Conservation (phyloP, 164 flowering plant species). For the Warburgia ugandensis region DNA sequence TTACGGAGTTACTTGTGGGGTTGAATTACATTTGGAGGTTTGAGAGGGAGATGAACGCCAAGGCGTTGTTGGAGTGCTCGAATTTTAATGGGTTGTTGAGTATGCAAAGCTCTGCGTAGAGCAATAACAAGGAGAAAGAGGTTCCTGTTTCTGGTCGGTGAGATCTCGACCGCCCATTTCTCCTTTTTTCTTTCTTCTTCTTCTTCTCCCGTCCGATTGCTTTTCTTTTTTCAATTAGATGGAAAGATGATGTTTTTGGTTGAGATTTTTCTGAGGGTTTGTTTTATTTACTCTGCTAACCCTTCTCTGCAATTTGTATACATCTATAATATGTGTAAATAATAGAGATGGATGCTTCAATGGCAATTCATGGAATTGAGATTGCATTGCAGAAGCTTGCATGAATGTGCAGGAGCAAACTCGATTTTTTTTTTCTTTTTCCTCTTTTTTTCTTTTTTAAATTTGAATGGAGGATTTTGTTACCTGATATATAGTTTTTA, state of each 20-base stretch:
- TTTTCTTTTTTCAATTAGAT: constrained; percentile 7
- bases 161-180: neutral
- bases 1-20: constrained; percentile 87
- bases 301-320: constrained; percentile 23
- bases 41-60: constrained; percentile 87
- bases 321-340: constrained; percentile 17
- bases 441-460: too few species aligned
- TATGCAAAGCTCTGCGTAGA: too few species aligned
- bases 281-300: constrained; percentile 16
- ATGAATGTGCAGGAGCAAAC: too few species aligned
- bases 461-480: too few species aligned
- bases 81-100: constrained; percentile 28
- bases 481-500: too few species aligned
- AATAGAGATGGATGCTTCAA: constrained; percentile 17
- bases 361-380: too few species aligned
- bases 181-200: neutral
- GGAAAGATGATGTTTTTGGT: too few species aligned
- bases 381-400: too few species aligned
- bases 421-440: too few species aligned
- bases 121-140: too few species aligned
- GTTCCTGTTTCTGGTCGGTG: neutral
- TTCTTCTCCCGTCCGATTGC: constrained; percentile 2
- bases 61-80: constrained; percentile 57
- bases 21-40: constrained; percentile 93
- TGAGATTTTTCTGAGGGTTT: constrained; percentile 21